Evolutionary conservation across 495 filamentous ascomycete species (phyloP).

Genomic region (Aspergillus sclerotiicarbonarius): DNA sequence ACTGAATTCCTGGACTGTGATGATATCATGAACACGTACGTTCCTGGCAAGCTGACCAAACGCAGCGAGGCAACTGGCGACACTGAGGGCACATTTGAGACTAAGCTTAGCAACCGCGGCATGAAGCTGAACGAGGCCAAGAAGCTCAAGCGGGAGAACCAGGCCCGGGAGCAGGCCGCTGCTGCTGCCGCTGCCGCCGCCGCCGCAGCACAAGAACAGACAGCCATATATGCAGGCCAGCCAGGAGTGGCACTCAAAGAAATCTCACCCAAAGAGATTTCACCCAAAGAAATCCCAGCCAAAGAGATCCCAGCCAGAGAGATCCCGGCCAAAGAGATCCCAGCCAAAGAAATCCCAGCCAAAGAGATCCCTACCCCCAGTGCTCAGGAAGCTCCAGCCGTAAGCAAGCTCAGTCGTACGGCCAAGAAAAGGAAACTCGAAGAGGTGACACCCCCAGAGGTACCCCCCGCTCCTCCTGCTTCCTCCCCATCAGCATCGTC

Average conservation of each 20-base stretch:
- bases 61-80: slow-evolving; percentile 51
- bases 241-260: slow-evolving; percentile 14
- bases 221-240: slow-evolving; percentile 51
- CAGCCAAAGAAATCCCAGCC: background rate
- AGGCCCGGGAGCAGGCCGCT: slow-evolving; percentile 62
- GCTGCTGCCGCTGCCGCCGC: slow-evolving; percentile 32
- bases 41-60: slow-evolving; percentile 44
- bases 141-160: slow-evolving; percentile 77
- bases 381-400: slow-evolving; percentile 15
- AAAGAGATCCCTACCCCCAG: slow-evolving; percentile 3
- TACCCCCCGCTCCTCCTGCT: slow-evolving; percentile 5
- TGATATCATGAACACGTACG: slow-evolving; percentile 43
- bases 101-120: slow-evolving; percentile 70
- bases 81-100: slow-evolving; percentile 34
- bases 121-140: slow-evolving; percentile 94
- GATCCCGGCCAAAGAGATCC: too few relatives aligned
- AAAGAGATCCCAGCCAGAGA: background rate
- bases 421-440: slow-evolving; percentile 34
- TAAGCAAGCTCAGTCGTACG: slow-evolving; percentile 21
- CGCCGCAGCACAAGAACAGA: slow-evolving; percentile 59
- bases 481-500: background rate
- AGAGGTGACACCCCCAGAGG: slow-evolving; percentile 21
- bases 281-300: too few relatives aligned
- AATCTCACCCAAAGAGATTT: too few relatives aligned
- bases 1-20: slow-evolving; percentile 59